Evolutionary conservation across 164 flowering plant species (phyloP), one percentile per base, ranked within the genome.

Genomic region (Taxillus chinensis): DNA sequence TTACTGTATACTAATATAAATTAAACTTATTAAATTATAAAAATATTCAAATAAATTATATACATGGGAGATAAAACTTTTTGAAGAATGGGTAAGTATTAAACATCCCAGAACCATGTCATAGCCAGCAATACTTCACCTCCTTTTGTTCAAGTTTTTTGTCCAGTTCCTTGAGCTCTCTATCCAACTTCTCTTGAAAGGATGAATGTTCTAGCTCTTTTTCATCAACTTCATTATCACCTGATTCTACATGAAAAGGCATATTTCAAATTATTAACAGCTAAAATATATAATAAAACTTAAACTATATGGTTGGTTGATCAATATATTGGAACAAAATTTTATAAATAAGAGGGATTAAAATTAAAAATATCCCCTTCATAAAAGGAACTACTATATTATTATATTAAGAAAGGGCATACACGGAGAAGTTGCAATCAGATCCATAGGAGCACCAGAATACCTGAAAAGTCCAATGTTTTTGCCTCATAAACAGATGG

Each of bases 171-270:
- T 83, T 83, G 11, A 95, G 90, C 67, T 95, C 98, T 64, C 41
- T 78, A 43, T 84, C 98, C 74, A 95, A 62, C 70, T 83, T 78
- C 65, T 95, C 93, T 76, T 91, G 96, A 52, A 89, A 70, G 58
- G 90, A 75, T 63, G 92, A 83, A 80, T 91, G 95, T 63, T 87
- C 96, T 41, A 77, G 74, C 75, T 89, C 97, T 74, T 95, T 95
- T 58, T 82, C 91, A 16, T 75, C 79, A 63, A 67, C 83, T 50
- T 83, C 92, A 73, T 53, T 64, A 16, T 86, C 90, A 75, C 76
- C 98, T 87, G 72, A 69, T 70, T 3, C 7, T 46, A 49, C 39
- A 55, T 61, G 58, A 37, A 10, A 37, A 27, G 49, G 14, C 9
- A 48, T 40, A 41, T 54, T 42, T 8, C 37, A 5, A 39, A 3